These are phyloP conservation scores for Chloranthus sessilifolius DNA, from an alignment of 164 flowering plant species.

Conservation along the genomic window DNA sequence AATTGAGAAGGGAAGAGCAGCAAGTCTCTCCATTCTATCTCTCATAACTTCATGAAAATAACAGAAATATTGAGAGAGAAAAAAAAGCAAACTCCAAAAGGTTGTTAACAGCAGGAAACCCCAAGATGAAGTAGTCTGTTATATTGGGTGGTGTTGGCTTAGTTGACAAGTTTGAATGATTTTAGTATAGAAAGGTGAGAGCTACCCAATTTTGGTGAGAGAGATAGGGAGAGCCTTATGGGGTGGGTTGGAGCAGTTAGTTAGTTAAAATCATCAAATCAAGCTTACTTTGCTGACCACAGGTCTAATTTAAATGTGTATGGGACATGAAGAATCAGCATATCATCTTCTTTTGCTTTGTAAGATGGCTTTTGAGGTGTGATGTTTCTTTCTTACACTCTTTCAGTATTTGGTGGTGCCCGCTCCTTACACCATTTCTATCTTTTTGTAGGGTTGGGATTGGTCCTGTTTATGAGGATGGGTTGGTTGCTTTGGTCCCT, in stretches of 20 bases:
- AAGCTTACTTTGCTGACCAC: constrained; percentile 21
- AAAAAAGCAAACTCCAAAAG: constrained; percentile 1
- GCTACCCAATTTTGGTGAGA: constrained; percentile 33
- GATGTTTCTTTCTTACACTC: too few species aligned
- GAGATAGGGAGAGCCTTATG: constrained; percentile 21
- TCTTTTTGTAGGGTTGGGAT: too few species aligned
- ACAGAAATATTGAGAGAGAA: constrained; percentile 3
- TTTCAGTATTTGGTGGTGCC: too few species aligned
- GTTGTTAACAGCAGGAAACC: constrained; percentile 8
- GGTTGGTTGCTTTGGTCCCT: too few species aligned
- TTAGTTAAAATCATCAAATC: constrained; percentile 22
- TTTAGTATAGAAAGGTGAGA: constrained; percentile 17
- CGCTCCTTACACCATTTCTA: too few species aligned
- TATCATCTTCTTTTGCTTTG: too few species aligned
- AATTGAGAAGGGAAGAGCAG: constrained; percentile 51
- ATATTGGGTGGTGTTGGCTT: constrained; percentile 33
- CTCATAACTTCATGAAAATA: constrained; percentile 28
- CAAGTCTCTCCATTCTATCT: constrained; percentile 61
- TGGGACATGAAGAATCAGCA: too few species aligned
- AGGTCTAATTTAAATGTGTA: too few species aligned
- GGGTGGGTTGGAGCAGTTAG: constrained; percentile 18
- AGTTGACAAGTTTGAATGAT: constrained; percentile 38
- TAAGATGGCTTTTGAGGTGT: too few species aligned
- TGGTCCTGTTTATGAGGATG: too few species aligned
- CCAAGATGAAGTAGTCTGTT: constrained; percentile 22